Evolutionary conservation across 768 basidiomycete genomes (phyloP), one percentile per base, ranked within the genome.

Genomic region (Cyathus striatus): DNA sequence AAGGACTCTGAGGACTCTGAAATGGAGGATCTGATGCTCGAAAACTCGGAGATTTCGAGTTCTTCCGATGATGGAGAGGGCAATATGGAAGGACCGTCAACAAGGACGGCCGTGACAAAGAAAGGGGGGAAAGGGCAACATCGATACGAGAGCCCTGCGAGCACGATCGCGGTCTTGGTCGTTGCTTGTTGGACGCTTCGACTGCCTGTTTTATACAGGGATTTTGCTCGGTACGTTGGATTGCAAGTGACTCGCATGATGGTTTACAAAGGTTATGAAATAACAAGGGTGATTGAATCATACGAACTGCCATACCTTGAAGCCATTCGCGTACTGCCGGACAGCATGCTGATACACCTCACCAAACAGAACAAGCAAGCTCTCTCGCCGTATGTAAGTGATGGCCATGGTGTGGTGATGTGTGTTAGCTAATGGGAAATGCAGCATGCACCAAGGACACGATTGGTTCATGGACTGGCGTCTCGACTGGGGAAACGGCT

Each of bases 271-370:
- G 25, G 39, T 45, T 37, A 47, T 34, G 52, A 45, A 40, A 22
- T 47, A 44, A 44, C 44, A 94, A n/a, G 91, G 41, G 59, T 83
- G 43, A 83, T 93, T 34, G 87, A 92, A 56, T 64, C 66, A 23
- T 83, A 87, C 54, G 69, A 80, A 25, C 69, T 96, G 30, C 91
- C 90, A 1, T 94, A 92, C 63, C 69, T 96, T 32, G 86, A 91
- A 50, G 74, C 79, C 23, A 60, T 79, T 23, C 75, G 77, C 23
- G 54, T 78, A 24, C 63, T 95, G 5, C 87, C 90, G 1, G 47
- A 45, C 23, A 66, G 63, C 14, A 76, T 94, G 74, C 69, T 69
- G 2, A 54, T 60, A 30, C 90, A 91, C 64, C 76, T 95, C 40
- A 85, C 83, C 23, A 84, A 83, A 61, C 76, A 87, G 46, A 78